phyloP scores from a whole-genome alignment of 2,329 filamentous ascomycete species.

The Diplodia seriata region DNA sequence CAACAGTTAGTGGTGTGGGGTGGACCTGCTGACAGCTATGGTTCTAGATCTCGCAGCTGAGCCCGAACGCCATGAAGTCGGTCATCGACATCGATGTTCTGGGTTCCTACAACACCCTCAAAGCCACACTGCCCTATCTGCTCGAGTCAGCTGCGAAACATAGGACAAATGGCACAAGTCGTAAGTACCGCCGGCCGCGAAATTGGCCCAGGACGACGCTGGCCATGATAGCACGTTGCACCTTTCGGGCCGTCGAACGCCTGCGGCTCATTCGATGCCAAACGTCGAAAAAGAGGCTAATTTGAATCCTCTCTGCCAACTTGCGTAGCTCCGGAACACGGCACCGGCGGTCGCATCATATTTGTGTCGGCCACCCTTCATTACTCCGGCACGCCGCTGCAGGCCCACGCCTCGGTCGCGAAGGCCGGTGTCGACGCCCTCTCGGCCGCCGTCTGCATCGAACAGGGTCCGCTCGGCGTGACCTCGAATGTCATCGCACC shows the following conservation, averaged over 20 bases:
- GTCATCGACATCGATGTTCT: constrained; percentile 97
- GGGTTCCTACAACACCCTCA: constrained; percentile 93
- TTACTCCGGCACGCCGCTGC: constrained; percentile 83
- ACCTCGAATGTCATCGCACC: constrained; percentile 90
- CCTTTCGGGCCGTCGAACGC: constrained; percentile 12
- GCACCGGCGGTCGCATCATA: constrained; percentile 81
- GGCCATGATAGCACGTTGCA: constrained; percentile 42
- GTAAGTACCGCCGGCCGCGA: constrained; percentile 40
- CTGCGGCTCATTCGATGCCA: constrained; percentile 3
- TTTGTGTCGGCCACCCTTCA: constrained; percentile 92
- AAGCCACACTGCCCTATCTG: constrained; percentile 85
- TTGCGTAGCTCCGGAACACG: constrained; percentile 44
- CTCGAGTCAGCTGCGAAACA: constrained; percentile 73
- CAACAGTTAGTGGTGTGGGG: neutral
- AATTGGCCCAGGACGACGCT: constrained; percentile 38
- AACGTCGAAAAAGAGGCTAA: constrained; percentile 7
- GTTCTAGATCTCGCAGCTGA: constrained; percentile 72
- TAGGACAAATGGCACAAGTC: constrained; percentile 64
- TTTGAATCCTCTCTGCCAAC: neutral
- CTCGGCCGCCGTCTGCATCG: constrained; percentile 78
- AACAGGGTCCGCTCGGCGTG: constrained; percentile 87
- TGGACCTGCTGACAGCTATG: neutral
- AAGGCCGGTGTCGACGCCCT: constrained; percentile 92
- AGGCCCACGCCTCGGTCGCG: constrained; percentile 88
- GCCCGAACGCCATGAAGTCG: constrained; percentile 87